These are phyloP conservation scores for Sporothrix dimorphospora DNA, from an alignment of 2,329 filamentous ascomycete genomes.

Conservation along the genomic window DNA sequence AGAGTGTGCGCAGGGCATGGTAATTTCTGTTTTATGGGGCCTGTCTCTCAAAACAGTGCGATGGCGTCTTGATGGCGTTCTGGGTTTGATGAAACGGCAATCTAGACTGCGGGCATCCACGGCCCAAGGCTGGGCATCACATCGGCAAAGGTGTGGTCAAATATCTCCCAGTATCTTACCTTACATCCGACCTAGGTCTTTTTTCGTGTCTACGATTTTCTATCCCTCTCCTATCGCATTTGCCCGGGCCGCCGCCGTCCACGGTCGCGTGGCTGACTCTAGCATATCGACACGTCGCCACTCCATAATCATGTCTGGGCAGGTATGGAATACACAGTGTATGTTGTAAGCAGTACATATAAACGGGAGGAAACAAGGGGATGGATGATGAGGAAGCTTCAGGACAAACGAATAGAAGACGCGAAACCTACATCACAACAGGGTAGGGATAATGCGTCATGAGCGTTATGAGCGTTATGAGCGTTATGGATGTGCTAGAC, in stretches of 20 bases:
- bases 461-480: not conserved
- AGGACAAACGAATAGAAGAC: not conserved
- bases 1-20: constrained; percentile 1
- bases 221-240: not conserved
- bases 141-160: not conserved
- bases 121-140: not conserved
- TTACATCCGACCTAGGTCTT: not conserved
- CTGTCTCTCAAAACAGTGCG: not conserved
- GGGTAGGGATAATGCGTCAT: not conserved
- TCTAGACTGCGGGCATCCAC: not conserved
- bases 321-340: not conserved
- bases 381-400: not conserved
- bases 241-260: not conserved
- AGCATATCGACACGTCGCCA: not conserved
- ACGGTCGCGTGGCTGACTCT: not conserved
- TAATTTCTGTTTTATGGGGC: constrained; percentile 11
- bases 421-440: not conserved
- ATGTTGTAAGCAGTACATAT: not conserved
- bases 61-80: not conserved
- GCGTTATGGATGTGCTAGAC: no score
- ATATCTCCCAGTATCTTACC: not conserved
- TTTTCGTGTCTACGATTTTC: not conserved
- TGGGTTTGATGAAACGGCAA: constrained; percentile 9
- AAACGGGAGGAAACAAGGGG: not conserved
- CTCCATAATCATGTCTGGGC: not conserved